Evolutionary conservation across 1,139 yeast genomes (phyloP).

Genomic region (Suhomyces ambrosiae): DNA sequence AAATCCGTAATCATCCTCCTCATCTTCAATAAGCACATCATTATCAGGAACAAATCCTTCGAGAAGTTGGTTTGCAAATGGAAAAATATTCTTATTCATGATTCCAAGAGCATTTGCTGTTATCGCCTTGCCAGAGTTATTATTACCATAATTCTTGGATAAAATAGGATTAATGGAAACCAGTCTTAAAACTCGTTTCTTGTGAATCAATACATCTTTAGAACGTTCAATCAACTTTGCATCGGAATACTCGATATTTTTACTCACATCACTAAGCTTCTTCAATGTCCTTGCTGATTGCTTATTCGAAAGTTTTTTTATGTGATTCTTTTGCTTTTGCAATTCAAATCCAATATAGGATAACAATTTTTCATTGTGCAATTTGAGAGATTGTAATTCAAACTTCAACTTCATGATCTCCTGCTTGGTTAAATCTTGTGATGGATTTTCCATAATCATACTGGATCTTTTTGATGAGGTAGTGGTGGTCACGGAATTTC

Average conservation of each 20-base stretch:
- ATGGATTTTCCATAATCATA: constrained; percentile 34
- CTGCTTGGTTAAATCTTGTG: constrained; percentile 46
- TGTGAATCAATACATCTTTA: constrained; percentile 43
- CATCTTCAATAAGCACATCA: constrained; percentile 13
- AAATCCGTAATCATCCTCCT: constrained; percentile 39
- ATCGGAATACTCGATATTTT: constrained; percentile 53
- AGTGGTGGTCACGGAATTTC: constrained; percentile 24
- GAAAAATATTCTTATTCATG: constrained; percentile 24
- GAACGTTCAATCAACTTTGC: constrained; percentile 52
- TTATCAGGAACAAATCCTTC: constrained; percentile 11
- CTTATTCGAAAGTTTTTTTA: constrained; percentile 43
- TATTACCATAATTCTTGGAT: constrained; percentile 28
- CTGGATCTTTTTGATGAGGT: constrained; percentile 44
- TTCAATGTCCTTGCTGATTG: constrained; percentile 29
- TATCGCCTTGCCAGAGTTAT: background rate
- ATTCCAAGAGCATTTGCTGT: constrained; percentile 15
- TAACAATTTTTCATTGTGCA: constrained; percentile 58
- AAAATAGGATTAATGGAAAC: constrained; percentile 48
- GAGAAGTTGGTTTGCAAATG: constrained; percentile 19
- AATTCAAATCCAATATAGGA: constrained; percentile 60
- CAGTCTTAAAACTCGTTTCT: constrained; percentile 47
- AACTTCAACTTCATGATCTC: constrained; percentile 55
- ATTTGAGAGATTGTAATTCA: constrained; percentile 54
- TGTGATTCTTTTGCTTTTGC: constrained; percentile 51
- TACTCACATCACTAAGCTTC: constrained; percentile 20